Percentiles rank a stretch among this genome's conserved stretches.
phyloP scores from a whole-genome alignment of 1,139 yeast genomes.

The Yamadazyma dushanensis region DNA sequence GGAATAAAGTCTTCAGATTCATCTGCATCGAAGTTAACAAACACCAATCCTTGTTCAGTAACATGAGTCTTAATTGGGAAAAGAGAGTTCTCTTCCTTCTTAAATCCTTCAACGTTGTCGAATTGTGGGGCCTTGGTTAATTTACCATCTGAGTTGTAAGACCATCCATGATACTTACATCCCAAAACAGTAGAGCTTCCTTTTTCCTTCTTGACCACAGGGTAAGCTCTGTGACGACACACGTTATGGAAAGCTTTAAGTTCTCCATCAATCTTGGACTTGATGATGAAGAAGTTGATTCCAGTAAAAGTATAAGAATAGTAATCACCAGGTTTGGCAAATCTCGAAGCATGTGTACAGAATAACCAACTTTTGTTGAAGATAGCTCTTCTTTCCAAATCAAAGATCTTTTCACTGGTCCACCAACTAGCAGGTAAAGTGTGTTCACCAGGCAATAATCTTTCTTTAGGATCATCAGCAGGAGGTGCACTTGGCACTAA shows the following conservation, averaged over 20 bases:
- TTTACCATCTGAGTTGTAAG: constrained; percentile 57
- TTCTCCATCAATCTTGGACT: constrained; percentile 46
- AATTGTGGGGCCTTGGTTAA: constrained; percentile 63
- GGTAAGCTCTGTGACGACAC: constrained; percentile 65
- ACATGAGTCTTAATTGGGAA: constrained; percentile 55
- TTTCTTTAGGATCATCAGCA: constrained; percentile 17
- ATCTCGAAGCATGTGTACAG: constrained; percentile 51
- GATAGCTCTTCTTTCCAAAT: constrained; percentile 56
- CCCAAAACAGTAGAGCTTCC: constrained; percentile 60
- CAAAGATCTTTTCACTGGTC: constrained; percentile 58
- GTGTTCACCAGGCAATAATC: constrained; percentile 46
- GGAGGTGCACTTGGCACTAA: constrained; percentile 29
- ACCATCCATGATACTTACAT: constrained; percentile 68
- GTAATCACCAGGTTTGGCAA: constrained; percentile 58
- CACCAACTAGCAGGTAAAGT: constrained; percentile 69
- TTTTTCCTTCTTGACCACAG: constrained; percentile 55
- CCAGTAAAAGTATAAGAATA: constrained; percentile 51
- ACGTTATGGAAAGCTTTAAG: constrained; percentile 63
- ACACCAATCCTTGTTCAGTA: constrained; percentile 57
- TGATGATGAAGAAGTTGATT: constrained; percentile 55
- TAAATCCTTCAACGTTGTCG: constrained; percentile 58
- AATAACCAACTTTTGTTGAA: constrained; percentile 58
- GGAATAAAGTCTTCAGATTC: constrained; percentile 30
- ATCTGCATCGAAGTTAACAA: constrained; percentile 47
- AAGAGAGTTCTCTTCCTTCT: constrained; percentile 54